A percentile compares a stretch with the other conserved stretches of the same genome.
Conservation (phyloP, 805 yeast genomes). For the Lipomyces sp. region DNA sequence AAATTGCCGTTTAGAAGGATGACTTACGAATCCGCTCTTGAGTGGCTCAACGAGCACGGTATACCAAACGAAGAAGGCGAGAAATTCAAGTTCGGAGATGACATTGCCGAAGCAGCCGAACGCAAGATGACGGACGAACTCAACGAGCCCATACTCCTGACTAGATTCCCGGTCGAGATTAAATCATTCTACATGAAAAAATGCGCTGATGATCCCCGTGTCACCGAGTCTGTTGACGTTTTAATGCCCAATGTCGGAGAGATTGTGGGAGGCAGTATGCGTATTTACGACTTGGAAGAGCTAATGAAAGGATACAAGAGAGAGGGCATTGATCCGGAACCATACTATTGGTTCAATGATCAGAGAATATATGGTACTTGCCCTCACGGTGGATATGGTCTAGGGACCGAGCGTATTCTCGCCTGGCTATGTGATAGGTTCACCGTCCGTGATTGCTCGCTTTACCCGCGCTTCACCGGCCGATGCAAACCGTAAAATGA, state of each 20-base stretch:
- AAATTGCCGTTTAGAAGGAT: constrained; percentile 85
- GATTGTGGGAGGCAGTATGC: constrained; percentile 99
- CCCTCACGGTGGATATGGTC: constrained; percentile 99
- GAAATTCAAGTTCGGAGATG: constrained; percentile 94
- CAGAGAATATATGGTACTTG: constrained; percentile 96
- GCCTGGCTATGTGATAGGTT: constrained; percentile 98
- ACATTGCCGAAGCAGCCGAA: constrained; percentile 99
- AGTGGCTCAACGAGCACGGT: constrained; percentile 95
- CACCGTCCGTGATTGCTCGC: constrained; percentile 97
- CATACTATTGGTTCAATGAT: constrained; percentile 96
- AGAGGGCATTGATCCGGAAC: constrained; percentile 79
- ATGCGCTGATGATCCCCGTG: constrained; percentile 86
- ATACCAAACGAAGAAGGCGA: constrained; percentile 94
- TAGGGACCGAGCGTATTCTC: constrained; percentile 96
- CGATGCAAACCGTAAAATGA: constrained; percentile 85
- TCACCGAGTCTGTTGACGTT: constrained; percentile 97
- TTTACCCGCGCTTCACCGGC: constrained; percentile 97
- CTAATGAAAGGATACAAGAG: constrained; percentile 88
- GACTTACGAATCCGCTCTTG: constrained; percentile 87
- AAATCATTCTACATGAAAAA: constrained; percentile 98
- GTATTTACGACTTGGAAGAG: constrained; percentile 82
- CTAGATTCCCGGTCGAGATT: constrained; percentile 94
- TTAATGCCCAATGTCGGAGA: constrained; percentile 99
- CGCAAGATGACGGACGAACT: constrained; percentile 96
- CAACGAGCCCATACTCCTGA: constrained; percentile 89